Evolutionary conservation across 2,329 filamentous ascomycete species (phyloP), one percentile per base, ranked within the genome.

Genomic region (Trichoderma koningiopsis): DNA sequence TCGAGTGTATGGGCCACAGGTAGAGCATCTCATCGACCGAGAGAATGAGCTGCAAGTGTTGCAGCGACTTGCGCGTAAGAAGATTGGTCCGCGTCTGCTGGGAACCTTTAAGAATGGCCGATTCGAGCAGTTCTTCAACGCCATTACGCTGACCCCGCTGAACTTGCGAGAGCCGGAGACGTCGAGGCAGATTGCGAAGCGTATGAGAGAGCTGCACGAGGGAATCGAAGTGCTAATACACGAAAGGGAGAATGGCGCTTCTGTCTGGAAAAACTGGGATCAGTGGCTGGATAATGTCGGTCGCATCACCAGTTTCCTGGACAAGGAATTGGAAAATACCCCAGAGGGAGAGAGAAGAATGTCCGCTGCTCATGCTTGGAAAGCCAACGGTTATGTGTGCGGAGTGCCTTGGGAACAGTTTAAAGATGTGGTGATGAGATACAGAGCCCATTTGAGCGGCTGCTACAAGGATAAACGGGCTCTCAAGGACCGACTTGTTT

Each of bases 201-300:
- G 96, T 62, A 97, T 99, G 93, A 88, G 94, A 72, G 96, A 99
- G 79, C 85, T 99, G 43, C 96, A 99, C 75, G 92, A 97, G 64
- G 96, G 96, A 0, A 91, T 99, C 71, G 94, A 97, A 33, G 83
- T 99, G 24, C 85, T 97, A 0, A 87, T 91, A 1, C 85, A 89
- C 43, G 96, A 99, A 80, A 87, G 89, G 62, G 87, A 92, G 43
- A 89, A 86, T 24, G 96, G 96, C 0, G 92, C 96, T 0, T 91
- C 89, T 68, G 91, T 97, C 13, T 97, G 93, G 88, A 89, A 88
- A 73, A 98, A 97, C 77, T 99, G 95, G 95, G 94, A 98, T 78
- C 92, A 91, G 77, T 97, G 94, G 94, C 86, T 94, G 7, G 83
- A 88, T 53, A 87, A 89, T 53, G 90, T 90, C 49, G 83, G 83